Evolutionary conservation across 2,329 filamentous ascomycete genomes (phyloP).

Genomic region (Biscogniauxia marginata): DNA sequence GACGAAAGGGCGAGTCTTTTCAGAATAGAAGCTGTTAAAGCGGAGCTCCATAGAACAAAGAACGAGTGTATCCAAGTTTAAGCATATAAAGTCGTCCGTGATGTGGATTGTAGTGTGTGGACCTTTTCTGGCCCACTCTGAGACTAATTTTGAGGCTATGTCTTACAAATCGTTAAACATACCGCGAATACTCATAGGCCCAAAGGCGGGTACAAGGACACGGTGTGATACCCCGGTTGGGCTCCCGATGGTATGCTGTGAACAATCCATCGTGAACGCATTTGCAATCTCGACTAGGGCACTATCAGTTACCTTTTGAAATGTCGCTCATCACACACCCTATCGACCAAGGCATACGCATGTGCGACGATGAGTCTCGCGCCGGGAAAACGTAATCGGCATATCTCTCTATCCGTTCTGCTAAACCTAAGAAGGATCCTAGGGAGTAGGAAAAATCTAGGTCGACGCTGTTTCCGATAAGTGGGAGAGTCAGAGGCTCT

Average conservation of each 20-base stretch:
- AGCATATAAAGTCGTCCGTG: slow-evolving; percentile 59
- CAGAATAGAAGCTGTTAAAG: slow-evolving; percentile 60
- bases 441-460: neutral
- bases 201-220: slow-evolving; percentile 52
- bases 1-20: slow-evolving; percentile 56
- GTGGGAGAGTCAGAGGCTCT: neutral
- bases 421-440: neutral
- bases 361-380: slow-evolving; percentile 44
- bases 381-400: neutral
- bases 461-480: neutral
- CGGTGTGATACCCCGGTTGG: slow-evolving; percentile 54
- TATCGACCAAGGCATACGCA: slow-evolving; percentile 55
- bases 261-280: slow-evolving; percentile 36
- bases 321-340: slow-evolving; percentile 62
- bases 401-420: neutral
- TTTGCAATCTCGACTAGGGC: slow-evolving; percentile 54
- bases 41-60: slow-evolving; percentile 54
- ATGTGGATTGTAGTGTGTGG: slow-evolving; percentile 47
- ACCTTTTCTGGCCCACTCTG: slow-evolving; percentile 52
- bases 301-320: slow-evolving; percentile 57
- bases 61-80: slow-evolving; percentile 62
- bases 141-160: slow-evolving; percentile 49
- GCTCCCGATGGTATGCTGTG: slow-evolving; percentile 27
- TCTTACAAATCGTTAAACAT: slow-evolving; percentile 57
- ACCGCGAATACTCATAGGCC: slow-evolving; percentile 48